Evolutionary conservation across 495 filamentous ascomycete species (phyloP), one percentile per base, ranked within the genome.

Genomic region (Neurospora africana): DNA sequence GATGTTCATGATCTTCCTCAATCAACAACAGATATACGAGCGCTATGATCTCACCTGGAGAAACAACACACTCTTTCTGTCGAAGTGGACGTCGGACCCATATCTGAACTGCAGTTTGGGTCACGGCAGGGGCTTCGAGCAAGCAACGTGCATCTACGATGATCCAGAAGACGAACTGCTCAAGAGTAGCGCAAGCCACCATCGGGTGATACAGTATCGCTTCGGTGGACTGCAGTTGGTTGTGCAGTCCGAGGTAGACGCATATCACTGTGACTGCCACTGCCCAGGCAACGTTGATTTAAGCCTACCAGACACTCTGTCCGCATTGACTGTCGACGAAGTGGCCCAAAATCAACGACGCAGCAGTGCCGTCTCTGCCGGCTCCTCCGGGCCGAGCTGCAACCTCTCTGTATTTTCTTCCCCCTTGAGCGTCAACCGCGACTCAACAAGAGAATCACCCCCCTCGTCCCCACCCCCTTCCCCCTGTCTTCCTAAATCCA

Each of bases 171-270:
- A 68, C 21, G 65, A 65, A 0, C 23, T 72, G 8, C 68, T 79
- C 19, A 67, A 61, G 15, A 4, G n/a, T 21, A 78, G 76, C 70
- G 38, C 69, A 7, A 79, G 76, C 61, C 78, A 79, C 53, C 76
- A 79, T 47, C 75, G 75, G 5, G 78, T 79, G 0, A 72, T 76
- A n/a, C 27, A 73, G 2, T 79, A 78, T 68, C 7, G 30, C 30
- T 75, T 79, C 36, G 75, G 68, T 5, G 75, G 72, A 5, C 36
- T 79, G 53, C 69, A 70, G 15, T 71, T 68, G 10, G 68, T 78
- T 3, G 72, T 79, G 0, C 78, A 79, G 71, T 73, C 72, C 44
- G 78, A 79, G 47, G 75, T 76, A 0, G 78, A 79, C 21, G 78
- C 47, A 0, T 76, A 75, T 53, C 69, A 71, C 69, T 78, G 76